Evolutionary conservation across 805 yeast genomes (phyloP).

Genomic region (Clavispora vitiphila): DNA sequence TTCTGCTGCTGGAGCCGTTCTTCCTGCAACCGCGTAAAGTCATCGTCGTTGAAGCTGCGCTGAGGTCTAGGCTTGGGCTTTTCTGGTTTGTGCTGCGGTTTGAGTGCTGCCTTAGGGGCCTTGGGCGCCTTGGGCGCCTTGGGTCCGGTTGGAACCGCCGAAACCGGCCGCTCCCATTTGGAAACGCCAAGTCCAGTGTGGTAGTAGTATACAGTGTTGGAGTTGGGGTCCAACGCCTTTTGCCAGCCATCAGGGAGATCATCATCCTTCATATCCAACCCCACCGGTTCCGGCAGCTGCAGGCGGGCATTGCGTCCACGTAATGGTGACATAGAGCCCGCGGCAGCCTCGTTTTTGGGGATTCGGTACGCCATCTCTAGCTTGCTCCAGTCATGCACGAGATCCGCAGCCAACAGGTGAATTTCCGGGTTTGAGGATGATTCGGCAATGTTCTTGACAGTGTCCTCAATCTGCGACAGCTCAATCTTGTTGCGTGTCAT

Average conservation of each 20-base stretch:
- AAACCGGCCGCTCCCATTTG: slow-evolving; percentile 58
- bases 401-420: slow-evolving; percentile 31
- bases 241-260: slow-evolving; percentile 65
- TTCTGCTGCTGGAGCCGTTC: slow-evolving; percentile 27
- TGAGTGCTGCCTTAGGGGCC: slow-evolving; percentile 5
- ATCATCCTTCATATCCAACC: slow-evolving; percentile 10
- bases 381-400: slow-evolving; percentile 65
- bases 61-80: slow-evolving; percentile 3
- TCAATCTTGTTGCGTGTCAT: slow-evolving; percentile 75
- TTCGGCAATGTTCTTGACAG: slow-evolving; percentile 42
- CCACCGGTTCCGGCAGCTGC: slow-evolving; percentile 13
- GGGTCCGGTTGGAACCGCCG: slow-evolving; percentile 31
- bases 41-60: slow-evolving; percentile 13
- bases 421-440: slow-evolving; percentile 22
- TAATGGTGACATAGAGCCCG: slow-evolving; percentile 7
- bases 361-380: slow-evolving; percentile 82
- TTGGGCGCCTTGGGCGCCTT: slow-evolving; percentile 12
- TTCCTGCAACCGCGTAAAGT: slow-evolving; percentile 29
- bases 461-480: slow-evolving; percentile 65
- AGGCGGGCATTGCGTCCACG: slow-evolving; percentile 11
- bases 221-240: slow-evolving; percentile 43
- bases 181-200: slow-evolving; percentile 44
- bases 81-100: slow-evolving; percentile 3
- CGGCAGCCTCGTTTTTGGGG: slow-evolving; percentile 45
- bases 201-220: slow-evolving; percentile 49